Conservation (phyloP, 108 stramenopile genomes). For the Pseudonitzschia multistriata region DNA sequence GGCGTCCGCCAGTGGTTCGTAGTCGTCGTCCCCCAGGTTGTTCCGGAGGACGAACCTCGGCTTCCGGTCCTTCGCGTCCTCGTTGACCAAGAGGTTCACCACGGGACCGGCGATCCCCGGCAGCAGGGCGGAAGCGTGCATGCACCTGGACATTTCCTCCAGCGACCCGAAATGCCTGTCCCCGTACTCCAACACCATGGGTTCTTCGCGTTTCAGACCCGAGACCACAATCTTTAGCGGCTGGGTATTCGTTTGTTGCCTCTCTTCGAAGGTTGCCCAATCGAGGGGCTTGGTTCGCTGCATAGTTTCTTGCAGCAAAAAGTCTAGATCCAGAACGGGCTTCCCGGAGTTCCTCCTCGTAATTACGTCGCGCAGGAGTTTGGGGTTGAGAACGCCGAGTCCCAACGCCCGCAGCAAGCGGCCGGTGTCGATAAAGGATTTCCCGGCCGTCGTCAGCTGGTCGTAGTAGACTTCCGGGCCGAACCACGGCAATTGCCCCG, state of each 20-base stretch:
- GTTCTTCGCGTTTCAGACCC: constrained; percentile 61
- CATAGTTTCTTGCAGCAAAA: constrained; percentile 82
- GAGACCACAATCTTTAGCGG: constrained; percentile 89
- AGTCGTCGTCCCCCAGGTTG: constrained; percentile 42
- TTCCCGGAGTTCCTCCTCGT: constrained; percentile 66
- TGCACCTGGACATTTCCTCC: constrained; percentile 76
- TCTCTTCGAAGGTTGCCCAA: constrained; percentile 83
- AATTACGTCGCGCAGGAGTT: constrained; percentile 77
- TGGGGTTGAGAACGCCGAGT: constrained; percentile 81
- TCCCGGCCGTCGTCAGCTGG: constrained; percentile 77
- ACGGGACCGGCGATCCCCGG: constrained; percentile 94
- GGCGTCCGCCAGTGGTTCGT: constrained; percentile 90
- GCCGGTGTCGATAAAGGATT: constrained; percentile 85
- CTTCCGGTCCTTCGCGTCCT: constrained; percentile 17
- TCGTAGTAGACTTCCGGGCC: constrained; percentile 96
- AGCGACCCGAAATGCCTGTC: constrained; percentile 73
- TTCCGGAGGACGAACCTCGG: constrained; percentile 57
- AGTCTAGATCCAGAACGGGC: constrained; percentile 88
- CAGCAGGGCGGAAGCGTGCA: constrained; percentile 90
- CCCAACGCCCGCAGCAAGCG: constrained; percentile 79
- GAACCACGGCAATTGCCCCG: constrained; percentile 84
- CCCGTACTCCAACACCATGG: constrained; percentile 69
- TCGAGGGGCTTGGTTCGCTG: constrained; percentile 86
- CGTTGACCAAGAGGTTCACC: constrained; percentile 49
- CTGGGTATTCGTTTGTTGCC: constrained; percentile 59